A percentile compares a stretch with the other conserved stretches of the same genome.
These are phyloP conservation scores for Talaromyces trachyspermus DNA, from an alignment of 495 filamentous ascomycete genomes.

Conservation along the genomic window DNA sequence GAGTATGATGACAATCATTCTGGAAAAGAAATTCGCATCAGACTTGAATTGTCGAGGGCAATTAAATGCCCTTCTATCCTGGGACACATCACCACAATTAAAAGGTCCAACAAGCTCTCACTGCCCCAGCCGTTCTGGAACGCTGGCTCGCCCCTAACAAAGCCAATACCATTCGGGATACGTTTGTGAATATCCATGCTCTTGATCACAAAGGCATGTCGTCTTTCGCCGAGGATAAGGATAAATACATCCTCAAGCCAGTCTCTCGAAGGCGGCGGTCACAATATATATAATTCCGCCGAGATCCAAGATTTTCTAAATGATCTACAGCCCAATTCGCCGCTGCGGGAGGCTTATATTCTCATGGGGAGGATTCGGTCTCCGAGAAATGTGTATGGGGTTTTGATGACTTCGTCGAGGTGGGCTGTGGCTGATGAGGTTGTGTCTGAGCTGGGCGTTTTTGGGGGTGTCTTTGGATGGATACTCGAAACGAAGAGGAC, in stretches of 20 bases:
- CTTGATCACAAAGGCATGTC: too few species aligned
- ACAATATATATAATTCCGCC: constrained; percentile 65
- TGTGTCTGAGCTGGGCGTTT: constrained; percentile 76
- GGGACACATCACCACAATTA: constrained; percentile 75
- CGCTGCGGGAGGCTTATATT: constrained; percentile 68
- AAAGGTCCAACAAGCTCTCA: constrained; percentile 86
- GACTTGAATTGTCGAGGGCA: constrained; percentile 65
- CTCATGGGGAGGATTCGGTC: constrained; percentile 84
- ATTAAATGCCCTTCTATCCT: constrained; percentile 84
- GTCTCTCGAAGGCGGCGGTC: constrained; percentile 80
- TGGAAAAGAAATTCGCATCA: constrained; percentile 57
- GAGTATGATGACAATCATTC: constrained; percentile 50
- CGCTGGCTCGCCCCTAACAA: constrained; percentile 48
- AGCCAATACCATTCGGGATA: constrained; percentile 36
- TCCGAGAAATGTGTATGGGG: constrained; percentile 51
- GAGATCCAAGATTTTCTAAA: constrained; percentile 53
- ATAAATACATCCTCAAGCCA: constrained; percentile 74
- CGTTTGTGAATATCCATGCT: constrained; percentile 73
- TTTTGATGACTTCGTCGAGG: constrained; percentile 62
- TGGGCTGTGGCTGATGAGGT: constrained; percentile 63
- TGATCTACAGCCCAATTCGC: not conserved
- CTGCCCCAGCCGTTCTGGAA: constrained; percentile 50
- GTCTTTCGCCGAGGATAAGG: constrained; percentile 42
- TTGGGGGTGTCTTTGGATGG: constrained; percentile 74
- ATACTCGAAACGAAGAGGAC: constrained; percentile 11